These are phyloP conservation scores for Acacia confusa DNA, from an alignment of 306 rosid species.

Conservation along the genomic window DNA sequence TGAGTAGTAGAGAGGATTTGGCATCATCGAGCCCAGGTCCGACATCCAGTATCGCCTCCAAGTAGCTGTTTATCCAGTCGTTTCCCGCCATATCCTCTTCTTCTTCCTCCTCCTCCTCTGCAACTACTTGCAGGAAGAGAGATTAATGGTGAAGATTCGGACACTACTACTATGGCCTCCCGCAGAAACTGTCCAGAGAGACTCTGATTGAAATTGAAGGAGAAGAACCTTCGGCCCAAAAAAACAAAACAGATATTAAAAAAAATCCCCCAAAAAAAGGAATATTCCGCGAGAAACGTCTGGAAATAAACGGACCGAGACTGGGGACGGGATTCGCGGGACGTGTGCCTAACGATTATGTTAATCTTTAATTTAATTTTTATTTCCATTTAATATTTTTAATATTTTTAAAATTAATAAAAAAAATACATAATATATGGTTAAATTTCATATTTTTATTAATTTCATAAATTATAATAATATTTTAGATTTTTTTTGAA, in stretches of 20 bases:
- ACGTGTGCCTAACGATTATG: constrained; percentile 27
- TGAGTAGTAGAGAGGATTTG: constrained; percentile 80
- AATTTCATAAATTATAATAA: neutral
- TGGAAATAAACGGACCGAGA: constrained; percentile 32
- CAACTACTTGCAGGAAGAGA: neutral
- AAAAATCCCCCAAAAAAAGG: neutral
- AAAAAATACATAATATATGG: neutral
- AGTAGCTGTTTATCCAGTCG: constrained; percentile 94
- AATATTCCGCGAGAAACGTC: constrained; percentile 30
- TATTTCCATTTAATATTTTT: too few relatives aligned
- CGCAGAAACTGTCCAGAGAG: neutral
- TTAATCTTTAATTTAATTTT: neutral
- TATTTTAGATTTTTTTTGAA: neutral
- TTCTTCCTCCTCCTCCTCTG: neutral
- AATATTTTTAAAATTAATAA: too few relatives aligned
- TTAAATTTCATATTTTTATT: neutral
- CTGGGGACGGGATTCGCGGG: constrained; percentile 3
- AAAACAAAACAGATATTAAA: neutral
- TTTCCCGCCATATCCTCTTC: constrained; percentile 72
- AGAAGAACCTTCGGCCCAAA: neutral
- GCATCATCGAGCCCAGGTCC: constrained; percentile 83
- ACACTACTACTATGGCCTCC: too few relatives aligned
- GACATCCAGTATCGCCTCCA: constrained; percentile 92
- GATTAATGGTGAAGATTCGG: neutral
- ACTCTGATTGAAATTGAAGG: neutral